Base-by-base conservation (phyloP, 2,329 filamentous ascomycete species). In the Fusarium clavum region DNA sequence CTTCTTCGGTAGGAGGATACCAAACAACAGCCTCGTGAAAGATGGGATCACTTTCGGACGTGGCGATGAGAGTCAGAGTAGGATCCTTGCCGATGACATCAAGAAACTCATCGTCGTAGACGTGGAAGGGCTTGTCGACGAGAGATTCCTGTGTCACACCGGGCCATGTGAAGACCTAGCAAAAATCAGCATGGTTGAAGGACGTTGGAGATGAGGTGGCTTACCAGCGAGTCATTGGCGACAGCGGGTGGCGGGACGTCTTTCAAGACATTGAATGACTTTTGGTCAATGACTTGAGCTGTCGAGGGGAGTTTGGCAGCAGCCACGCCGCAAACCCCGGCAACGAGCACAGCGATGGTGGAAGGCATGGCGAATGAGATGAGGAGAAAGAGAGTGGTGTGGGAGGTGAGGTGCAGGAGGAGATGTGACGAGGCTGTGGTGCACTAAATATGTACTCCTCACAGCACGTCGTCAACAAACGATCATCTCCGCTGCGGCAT, bases 1-100 rank as follows among this genome's bases (percentile, higher is more conserved):
- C 78, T 63, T 87, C 85, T 22, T 87, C 82, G 0, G 83, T 86
- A 1, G 80, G 80, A 20, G 73, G 77, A 22, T 57, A 74, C 84
- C 85, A 88, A 1, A 86, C 81, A 12, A 86, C 84, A 9, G 86
- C 86, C 69, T 89, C 87, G 57, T 88, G 87, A 46, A 86, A 88
- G 8, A 86, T 70, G 0, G 84, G 84, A 48, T 86, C 80, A 0
- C 74, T 77, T 0, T 78, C 81, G 0, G 82, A 79, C 7, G 81
- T 78, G 2, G 83, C 84, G 10, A 87, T 81, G 16, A 86, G 76
- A 1, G 86, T 86, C 64, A 88, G 73, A 0, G 83, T 83, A 0
- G 86, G 85, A 2, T 83, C 77, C 0, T 73, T 34, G 7, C 86
- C 86, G 22, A 88, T 81, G 10, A 88, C 78, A 27, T 83, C 77